Evolutionary conservation across 179 eudicot genomes (phyloP).

Genomic region (Vitellaria paradoxa): DNA sequence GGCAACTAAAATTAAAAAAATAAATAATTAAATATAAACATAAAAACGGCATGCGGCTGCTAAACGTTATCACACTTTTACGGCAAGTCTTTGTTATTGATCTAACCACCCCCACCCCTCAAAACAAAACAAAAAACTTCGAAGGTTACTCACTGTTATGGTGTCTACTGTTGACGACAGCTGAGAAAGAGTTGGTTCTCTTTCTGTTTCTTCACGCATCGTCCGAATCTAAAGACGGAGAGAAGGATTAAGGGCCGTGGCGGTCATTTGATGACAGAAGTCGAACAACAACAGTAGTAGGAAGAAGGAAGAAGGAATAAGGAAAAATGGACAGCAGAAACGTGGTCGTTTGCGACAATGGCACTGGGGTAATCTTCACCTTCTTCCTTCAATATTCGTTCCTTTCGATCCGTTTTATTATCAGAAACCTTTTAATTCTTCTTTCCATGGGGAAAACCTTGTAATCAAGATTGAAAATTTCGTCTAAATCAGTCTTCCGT

Average conservation of each 20-base stretch:
- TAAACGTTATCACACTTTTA: too few species aligned
- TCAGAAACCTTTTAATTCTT: neutral
- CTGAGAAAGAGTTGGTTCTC: too few species aligned
- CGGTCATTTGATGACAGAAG: neutral
- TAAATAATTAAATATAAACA: too few species aligned
- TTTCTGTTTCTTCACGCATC: neutral
- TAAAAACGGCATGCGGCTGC: too few species aligned
- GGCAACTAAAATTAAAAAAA: too few species aligned
- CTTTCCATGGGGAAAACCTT: neutral
- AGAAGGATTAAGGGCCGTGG: neutral
- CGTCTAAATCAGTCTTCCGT: neutral
- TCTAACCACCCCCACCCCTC: too few species aligned
- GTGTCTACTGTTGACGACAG: too few species aligned
- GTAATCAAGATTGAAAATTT: neutral
- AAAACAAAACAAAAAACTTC: too few species aligned
- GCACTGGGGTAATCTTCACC: slow-evolving; percentile 61
- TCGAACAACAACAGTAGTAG: neutral
- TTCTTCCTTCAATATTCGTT: neutral
- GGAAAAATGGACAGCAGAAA: slow-evolving; percentile 63
- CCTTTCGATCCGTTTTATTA: neutral
- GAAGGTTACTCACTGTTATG: too few species aligned
- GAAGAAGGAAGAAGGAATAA: too few species aligned
- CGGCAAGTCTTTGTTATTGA: too few species aligned
- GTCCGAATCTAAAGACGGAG: neutral
- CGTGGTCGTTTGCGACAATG: slow-evolving; percentile 91